Conservation (phyloP, 2,329 filamentous ascomycete species). For the Diaporthe velutina region DNA sequence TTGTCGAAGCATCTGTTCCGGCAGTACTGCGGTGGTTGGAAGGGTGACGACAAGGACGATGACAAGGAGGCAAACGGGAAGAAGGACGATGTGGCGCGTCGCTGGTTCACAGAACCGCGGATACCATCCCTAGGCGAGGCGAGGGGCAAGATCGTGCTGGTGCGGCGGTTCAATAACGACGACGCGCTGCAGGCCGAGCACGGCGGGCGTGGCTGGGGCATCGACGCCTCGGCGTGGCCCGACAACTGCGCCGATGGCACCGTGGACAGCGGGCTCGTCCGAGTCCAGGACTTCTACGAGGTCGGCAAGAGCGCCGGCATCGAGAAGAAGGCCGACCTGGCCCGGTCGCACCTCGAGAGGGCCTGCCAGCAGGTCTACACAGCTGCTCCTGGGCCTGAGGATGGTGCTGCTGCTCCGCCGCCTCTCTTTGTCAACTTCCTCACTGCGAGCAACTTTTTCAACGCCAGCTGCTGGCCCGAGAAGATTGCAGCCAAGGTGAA, state of each 20-base stretch:
- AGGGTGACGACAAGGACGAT: neutral
- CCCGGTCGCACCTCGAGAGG: constrained; percentile 81
- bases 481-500: constrained; percentile 90
- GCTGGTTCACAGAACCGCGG: constrained; percentile 84
- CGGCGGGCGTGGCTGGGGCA: constrained; percentile 66
- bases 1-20: constrained; percentile 79
- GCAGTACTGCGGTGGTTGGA: constrained; percentile 71
- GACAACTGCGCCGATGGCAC: constrained; percentile 87
- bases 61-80: constrained; percentile 46
- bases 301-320: constrained; percentile 82
- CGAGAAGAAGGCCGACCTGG: constrained; percentile 81
- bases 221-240: constrained; percentile 79
- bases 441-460: constrained; percentile 95
- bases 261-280: constrained; percentile 78
- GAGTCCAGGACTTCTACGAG: constrained; percentile 96
- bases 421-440: constrained; percentile 93
- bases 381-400: constrained; percentile 48
- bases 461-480: constrained; percentile 91
- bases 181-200: constrained; percentile 65
- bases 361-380: constrained; percentile 67
- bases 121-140: constrained; percentile 84
- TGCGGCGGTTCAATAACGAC: constrained; percentile 83
- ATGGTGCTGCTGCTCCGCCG: constrained; percentile 42
- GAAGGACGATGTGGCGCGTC: constrained; percentile 47
- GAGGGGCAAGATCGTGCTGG: constrained; percentile 85